phyloP scores from a whole-genome alignment of 2,329 filamentous ascomycete genomes.

The Albifimbria verrucaria region DNA sequence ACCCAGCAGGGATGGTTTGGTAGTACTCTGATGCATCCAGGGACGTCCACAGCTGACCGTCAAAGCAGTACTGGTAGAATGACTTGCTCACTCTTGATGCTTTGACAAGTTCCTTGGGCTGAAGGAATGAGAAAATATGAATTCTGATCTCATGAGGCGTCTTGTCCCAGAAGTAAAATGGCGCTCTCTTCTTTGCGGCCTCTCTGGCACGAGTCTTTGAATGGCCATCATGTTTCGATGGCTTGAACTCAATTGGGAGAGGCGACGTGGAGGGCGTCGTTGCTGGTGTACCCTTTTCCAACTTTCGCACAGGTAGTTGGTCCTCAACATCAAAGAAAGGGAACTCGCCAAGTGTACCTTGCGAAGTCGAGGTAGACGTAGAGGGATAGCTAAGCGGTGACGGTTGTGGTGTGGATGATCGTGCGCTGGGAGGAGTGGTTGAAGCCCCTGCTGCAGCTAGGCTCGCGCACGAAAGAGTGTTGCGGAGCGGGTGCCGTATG shows the following conservation, averaged over 20 bases:
- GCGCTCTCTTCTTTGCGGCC: slow-evolving; percentile 24
- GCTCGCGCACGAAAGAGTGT: slow-evolving; percentile 53
- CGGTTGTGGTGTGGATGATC: slow-evolving; percentile 31
- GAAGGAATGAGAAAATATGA: slow-evolving; percentile 71
- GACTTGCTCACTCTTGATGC: slow-evolving; percentile 72
- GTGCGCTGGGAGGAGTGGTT: slow-evolving; percentile 20
- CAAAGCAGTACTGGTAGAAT: slow-evolving; percentile 83
- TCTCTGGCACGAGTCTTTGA: slow-evolving; percentile 12
- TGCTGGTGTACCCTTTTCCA: slow-evolving; percentile 44
- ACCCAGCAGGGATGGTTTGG: slow-evolving; percentile 77
- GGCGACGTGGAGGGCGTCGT: slow-evolving; percentile 48
- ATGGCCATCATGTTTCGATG: slow-evolving; percentile 28
- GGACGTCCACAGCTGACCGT: slow-evolving; percentile 88
- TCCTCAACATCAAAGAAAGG: slow-evolving; percentile 37
- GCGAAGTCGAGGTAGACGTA: slow-evolving; percentile 35
- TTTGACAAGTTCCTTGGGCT: slow-evolving; percentile 76
- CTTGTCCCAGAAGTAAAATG: slow-evolving; percentile 70
- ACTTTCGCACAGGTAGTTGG: slow-evolving; percentile 52
- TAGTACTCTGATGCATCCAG: slow-evolving; percentile 88
- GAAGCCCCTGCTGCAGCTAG: slow-evolving; percentile 37
- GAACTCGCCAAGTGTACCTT: slow-evolving; percentile 37
- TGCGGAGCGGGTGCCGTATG: slow-evolving; percentile 50
- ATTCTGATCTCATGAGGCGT: slow-evolving; percentile 83
- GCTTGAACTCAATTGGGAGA: slow-evolving; percentile 61
- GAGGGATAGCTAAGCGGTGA: slow-evolving; percentile 36